Evolutionary conservation across 169 alveolate genomes (phyloP), one percentile per base, ranked within the genome.

Genomic region (Plasmodium vinckei): DNA sequence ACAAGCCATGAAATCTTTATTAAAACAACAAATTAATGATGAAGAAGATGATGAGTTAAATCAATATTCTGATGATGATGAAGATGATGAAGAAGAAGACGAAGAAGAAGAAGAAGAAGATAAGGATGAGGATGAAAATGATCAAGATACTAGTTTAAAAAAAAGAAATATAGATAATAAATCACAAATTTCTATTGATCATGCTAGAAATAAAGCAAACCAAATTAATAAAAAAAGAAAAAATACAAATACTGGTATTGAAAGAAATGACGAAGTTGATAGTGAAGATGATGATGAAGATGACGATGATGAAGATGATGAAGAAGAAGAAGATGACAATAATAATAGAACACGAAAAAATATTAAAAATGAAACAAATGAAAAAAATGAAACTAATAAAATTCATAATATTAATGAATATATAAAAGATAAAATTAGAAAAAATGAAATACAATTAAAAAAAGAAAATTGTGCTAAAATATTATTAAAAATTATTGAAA

Each of bases 1-100:
- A 23, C 91, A 86, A 51, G 65, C 87, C 47, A 59, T 86, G 87
- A 46, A 70, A 39, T 70, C 91, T 7, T 46, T 86, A 23, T 25
- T 86, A 54, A 86, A 86, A 33, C 91, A 86, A 39, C 91, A 86
- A 86, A 63, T 86, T 7, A 72, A 86, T 33, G 91, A 86, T 69
- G 91, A 86, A 54, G 91, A 87, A 42, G 88, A 70, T 67, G 89
- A 82, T 47, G 90, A 89, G 73, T 51, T 84, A 12, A 87, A 71
- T 27, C 88, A 75, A 49, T 84, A 79, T 39, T 79, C 88, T 13
- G 93, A 91, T 61, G 82, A 67, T 68, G 79, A 79, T 10, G 73
- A 53, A 1, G 89, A 71, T 4, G 93, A 73, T 4, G 65, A n/a
- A 0, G 87, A 54, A 19, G 69, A 39, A 25, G 86, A 87, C 1